Conservation (phyloP, 768 basidiomycete species). For the Fistulinella prunicolor region DNA sequence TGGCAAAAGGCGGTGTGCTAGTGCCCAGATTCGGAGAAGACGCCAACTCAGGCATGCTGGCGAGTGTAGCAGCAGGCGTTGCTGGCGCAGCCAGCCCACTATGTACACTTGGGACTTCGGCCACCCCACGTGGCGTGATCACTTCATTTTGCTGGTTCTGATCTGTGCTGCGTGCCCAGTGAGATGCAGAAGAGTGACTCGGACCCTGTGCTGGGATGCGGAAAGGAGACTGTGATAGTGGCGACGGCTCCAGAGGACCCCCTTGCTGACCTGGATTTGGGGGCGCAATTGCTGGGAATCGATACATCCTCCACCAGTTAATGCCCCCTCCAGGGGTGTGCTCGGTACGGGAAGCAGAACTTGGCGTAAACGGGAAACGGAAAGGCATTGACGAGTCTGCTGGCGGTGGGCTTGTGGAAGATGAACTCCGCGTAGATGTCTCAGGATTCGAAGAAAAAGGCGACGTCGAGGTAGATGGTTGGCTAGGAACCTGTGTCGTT, state of each 20-base stretch:
- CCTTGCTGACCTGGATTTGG: constrained; percentile 25
- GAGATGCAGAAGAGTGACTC: constrained; percentile 13
- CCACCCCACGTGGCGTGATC: constrained; percentile 10
- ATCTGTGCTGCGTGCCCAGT: constrained; percentile 15
- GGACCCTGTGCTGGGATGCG: constrained; percentile 20
- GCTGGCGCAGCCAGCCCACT: constrained; percentile 14
- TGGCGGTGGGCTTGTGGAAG: constrained; percentile 6
- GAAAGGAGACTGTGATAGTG: constrained; percentile 26
- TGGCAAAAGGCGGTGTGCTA: constrained; percentile 2
- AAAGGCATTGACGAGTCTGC: constrained; percentile 29
- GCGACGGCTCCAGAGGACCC: constrained; percentile 15
- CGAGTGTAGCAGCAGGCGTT: constrained; percentile 10
- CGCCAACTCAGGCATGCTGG: constrained; percentile 18
- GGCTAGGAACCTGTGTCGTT: constrained; percentile 2
- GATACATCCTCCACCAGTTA: constrained; percentile 82
- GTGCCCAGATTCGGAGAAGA: constrained; percentile 10
- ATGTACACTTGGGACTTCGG: constrained; percentile 15
- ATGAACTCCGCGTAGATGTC: not conserved
- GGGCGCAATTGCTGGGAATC: constrained; percentile 70
- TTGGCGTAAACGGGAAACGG: constrained; percentile 27
- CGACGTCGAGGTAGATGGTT: constrained; percentile 3
- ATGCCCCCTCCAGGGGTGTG: constrained; percentile 45
- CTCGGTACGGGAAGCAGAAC: constrained; percentile 36
- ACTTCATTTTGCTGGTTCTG: constrained; percentile 23
- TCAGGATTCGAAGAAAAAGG: constrained; percentile 2